These are phyloP conservation scores for Ocimum tenuiflorum DNA, from an alignment of 257 asterid genomes.

Conservation along the genomic window DNA sequence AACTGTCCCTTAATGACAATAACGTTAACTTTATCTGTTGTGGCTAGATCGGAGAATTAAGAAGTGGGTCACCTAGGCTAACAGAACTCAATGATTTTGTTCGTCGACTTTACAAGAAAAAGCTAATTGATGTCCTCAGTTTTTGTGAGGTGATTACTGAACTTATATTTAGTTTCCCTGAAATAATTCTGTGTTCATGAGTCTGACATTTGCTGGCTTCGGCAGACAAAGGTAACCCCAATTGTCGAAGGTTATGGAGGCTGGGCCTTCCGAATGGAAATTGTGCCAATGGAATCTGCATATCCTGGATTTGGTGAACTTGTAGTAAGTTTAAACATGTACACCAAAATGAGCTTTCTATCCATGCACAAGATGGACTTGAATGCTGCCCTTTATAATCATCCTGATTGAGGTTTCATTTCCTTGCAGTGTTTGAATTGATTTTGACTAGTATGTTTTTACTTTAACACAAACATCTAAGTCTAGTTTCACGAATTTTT, in stretches of 20 bases:
- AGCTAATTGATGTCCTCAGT: constrained; percentile 83
- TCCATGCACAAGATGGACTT: no score
- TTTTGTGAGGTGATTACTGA: constrained; percentile 68
- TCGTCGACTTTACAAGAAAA: constrained; percentile 64
- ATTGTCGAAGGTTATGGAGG: constrained; percentile 99
- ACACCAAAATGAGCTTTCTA: not conserved
- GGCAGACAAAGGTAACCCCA: constrained; percentile 94
- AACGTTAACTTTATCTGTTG: constrained; percentile 20
- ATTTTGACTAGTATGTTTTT: not conserved
- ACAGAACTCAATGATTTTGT: constrained; percentile 84
- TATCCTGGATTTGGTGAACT: constrained; percentile 97
- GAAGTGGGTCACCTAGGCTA: constrained; percentile 96
- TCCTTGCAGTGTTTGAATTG: not conserved
- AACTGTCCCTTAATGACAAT: constrained; percentile 9
- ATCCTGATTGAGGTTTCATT: not conserved
- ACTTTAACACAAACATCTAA: not conserved
- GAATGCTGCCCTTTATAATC: not conserved
- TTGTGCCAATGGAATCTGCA: constrained; percentile 92
- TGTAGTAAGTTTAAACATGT: constrained; percentile 51
- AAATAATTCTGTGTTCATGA: constrained; percentile 1
- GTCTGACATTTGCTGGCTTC: constrained; percentile 29
- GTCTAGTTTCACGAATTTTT: not conserved
- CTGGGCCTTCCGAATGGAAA: constrained; percentile 94
- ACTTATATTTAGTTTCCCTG: constrained; percentile 7
- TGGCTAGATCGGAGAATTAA: constrained; percentile 83